phyloP scores from a whole-genome alignment of 2,329 filamentous ascomycete species.

The Ceratocystis lukuohia region DNA sequence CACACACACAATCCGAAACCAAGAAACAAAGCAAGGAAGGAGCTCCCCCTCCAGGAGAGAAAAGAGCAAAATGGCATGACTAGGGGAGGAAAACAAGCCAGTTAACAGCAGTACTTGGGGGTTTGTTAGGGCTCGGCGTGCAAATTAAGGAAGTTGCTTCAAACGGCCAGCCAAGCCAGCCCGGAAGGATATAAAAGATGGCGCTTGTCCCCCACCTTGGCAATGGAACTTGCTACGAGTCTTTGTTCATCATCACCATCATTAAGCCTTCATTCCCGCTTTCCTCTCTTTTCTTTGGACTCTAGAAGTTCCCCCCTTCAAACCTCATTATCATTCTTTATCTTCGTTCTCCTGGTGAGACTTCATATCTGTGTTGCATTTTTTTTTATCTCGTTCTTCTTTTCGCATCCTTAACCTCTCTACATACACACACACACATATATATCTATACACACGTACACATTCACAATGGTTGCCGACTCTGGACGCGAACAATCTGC shows the following conservation, averaged over 20 bases:
- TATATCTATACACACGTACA: background rate
- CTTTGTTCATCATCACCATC: conserved; percentile 8
- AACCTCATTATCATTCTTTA: background rate
- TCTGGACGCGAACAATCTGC: conserved; percentile 12
- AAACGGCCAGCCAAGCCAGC: background rate
- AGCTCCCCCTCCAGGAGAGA: background rate
- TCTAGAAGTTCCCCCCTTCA: background rate
- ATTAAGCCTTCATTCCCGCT: background rate
- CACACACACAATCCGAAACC: background rate
- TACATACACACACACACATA: background rate
- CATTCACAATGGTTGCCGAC: conserved; percentile 18
- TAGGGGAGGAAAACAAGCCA: background rate
- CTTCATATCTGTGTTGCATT: background rate
- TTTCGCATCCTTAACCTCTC: background rate
- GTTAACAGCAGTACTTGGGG: background rate
- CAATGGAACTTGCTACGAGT: background rate
- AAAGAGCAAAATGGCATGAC: background rate
- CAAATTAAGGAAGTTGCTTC: background rate
- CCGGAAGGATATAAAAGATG: background rate
- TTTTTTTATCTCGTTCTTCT: background rate
- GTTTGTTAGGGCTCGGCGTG: background rate
- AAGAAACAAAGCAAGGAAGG: background rate
- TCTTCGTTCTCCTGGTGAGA: conserved; percentile 3
- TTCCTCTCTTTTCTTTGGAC: background rate
- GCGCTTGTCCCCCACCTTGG: background rate